These are phyloP conservation scores for Raffaelea arxii DNA, from an alignment of 2,329 filamentous ascomycete species.

Conservation along the genomic window DNA sequence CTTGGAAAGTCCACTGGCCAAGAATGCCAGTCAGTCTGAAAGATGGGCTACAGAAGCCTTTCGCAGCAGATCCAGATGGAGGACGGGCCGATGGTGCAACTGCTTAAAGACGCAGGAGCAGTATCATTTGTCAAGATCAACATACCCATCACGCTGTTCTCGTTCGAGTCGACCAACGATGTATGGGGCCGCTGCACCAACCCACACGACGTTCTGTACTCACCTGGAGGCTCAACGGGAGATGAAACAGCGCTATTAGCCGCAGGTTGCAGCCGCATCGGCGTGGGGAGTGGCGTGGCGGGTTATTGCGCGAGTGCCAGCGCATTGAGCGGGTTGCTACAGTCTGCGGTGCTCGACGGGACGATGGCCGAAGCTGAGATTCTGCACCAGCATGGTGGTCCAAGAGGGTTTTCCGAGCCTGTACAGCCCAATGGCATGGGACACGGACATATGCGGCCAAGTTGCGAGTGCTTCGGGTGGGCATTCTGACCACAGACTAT, in stretches of 20 bases:
- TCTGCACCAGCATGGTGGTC: conserved; percentile 81
- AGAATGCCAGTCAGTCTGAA: conserved; percentile 82
- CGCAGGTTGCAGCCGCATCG: conserved; percentile 66
- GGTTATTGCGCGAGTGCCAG: conserved; percentile 79
- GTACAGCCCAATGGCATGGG: conserved; percentile 87
- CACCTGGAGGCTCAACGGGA: conserved; percentile 80
- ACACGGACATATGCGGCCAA: conserved; percentile 56
- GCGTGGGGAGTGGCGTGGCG: conserved; percentile 84
- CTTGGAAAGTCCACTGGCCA: conserved; percentile 71
- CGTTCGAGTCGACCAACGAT: conserved; percentile 69
- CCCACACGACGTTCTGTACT: conserved; percentile 75
- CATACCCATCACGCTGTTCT: conserved; percentile 74
- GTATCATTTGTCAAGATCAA: conserved; percentile 93
- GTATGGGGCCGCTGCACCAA: conserved; percentile 79
- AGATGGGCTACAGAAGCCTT: conserved; percentile 72
- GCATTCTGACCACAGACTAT: conserved; percentile 67
- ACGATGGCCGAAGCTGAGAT: conserved; percentile 78
- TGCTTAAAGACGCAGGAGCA: conserved; percentile 81
- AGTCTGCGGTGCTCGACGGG: conserved; percentile 79
- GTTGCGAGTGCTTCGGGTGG: conserved; percentile 54
- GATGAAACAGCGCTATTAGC: conserved; percentile 78
- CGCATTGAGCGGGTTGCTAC: conserved; percentile 86
- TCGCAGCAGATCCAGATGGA: conserved; percentile 51
- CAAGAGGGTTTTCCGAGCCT: conserved; percentile 85
- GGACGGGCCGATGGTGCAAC: conserved; percentile 63